These are phyloP conservation scores for Pestalotiopsis sp. DNA, from an alignment of 2,329 filamentous ascomycete genomes.

Conservation along the genomic window DNA sequence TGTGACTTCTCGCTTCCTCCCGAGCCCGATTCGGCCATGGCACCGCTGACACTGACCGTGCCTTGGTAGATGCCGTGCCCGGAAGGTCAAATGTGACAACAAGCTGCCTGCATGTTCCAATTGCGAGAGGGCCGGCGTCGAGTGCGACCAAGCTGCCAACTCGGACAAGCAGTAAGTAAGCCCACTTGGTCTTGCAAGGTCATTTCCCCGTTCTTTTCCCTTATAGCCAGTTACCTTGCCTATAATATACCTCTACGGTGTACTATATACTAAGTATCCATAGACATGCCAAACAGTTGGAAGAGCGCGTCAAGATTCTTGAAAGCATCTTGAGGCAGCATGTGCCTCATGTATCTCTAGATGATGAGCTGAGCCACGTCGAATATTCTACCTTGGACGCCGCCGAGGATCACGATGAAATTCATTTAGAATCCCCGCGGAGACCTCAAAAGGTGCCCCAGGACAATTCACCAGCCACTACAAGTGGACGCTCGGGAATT, in stretches of 20 bases:
- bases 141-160: slow-evolving; percentile 10
- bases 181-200: not conserved
- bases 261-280: not conserved
- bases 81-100: slow-evolving; percentile 95
- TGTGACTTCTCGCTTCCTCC: not conserved
- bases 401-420: not conserved
- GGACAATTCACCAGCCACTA: not conserved
- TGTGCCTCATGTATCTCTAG: not conserved
- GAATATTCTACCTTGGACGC: not conserved
- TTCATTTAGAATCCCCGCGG: too few species aligned
- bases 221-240: not conserved
- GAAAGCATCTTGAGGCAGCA: not conserved
- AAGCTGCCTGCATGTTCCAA: slow-evolving; percentile 94
- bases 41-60: not conserved
- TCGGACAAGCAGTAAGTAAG: slow-evolving; percentile 7
- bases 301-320: slow-evolving; percentile 2
- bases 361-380: not conserved
- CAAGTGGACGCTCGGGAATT: not conserved
- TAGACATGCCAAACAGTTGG: slow-evolving; percentile 3
- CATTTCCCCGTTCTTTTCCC: not conserved
- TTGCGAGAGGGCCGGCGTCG: slow-evolving; percentile 46
- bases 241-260: not conserved
- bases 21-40: not conserved
- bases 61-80: not conserved
- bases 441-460: not conserved